Conservation (phyloP, 2,329 filamentous ascomycete species). For the Cercospora sojina region DNA sequence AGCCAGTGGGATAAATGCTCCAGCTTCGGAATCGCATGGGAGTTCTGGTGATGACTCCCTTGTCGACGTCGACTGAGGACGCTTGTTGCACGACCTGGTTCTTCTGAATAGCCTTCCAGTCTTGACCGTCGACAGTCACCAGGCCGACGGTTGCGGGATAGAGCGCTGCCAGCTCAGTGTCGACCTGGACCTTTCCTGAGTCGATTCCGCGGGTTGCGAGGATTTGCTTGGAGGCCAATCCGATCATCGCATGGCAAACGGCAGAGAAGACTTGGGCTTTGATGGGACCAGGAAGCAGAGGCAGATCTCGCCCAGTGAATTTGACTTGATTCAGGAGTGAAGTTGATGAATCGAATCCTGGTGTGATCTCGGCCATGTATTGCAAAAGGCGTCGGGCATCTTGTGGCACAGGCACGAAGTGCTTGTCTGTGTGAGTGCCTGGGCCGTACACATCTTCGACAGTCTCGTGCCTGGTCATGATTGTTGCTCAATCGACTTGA, state of each 20-base stretch:
- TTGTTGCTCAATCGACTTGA: neutral
- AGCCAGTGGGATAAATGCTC: constrained; percentile 51
- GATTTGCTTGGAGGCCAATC: constrained; percentile 46
- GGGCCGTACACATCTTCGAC: constrained; percentile 40
- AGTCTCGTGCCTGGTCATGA: constrained; percentile 19
- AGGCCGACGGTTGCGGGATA: constrained; percentile 47
- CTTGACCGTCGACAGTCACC: constrained; percentile 42
- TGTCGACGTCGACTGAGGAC: constrained; percentile 32
- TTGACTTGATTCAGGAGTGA: constrained; percentile 38
- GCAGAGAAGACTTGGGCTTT: constrained; percentile 46
- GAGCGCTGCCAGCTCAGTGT: constrained; percentile 50
- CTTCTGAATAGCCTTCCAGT: constrained; percentile 34
- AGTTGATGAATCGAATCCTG: constrained; percentile 43
- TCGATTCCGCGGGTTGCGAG: constrained; percentile 33
- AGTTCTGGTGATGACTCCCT: constrained; percentile 42
- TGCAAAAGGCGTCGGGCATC: constrained; percentile 44
- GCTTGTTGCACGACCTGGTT: constrained; percentile 31
- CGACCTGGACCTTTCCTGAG: constrained; percentile 41
- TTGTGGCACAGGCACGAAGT: constrained; percentile 41
- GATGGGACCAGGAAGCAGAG: constrained; percentile 47
- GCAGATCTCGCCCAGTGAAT: constrained; percentile 43
- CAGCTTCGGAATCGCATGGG: constrained; percentile 45
- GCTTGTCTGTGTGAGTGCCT: constrained; percentile 43
- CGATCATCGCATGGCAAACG: constrained; percentile 47
- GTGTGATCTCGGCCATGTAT: constrained; percentile 41